Evolutionary conservation across 2,329 filamentous ascomycete species (phyloP).

Genomic region (Drechmeria coniospora): DNA sequence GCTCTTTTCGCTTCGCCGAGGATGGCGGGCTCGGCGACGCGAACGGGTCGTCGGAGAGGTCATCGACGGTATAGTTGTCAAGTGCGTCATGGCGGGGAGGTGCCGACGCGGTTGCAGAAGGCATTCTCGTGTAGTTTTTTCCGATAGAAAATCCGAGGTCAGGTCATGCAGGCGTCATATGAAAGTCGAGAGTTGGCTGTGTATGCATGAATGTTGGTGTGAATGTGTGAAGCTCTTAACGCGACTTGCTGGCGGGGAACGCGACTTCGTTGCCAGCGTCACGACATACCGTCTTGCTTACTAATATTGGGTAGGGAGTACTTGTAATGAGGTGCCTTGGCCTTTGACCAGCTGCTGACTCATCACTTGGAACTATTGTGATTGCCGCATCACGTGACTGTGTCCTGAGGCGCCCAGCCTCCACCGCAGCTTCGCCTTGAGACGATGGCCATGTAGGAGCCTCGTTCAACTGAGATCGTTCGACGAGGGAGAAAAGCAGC

Average conservation of each 20-base stretch:
- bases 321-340: no score
- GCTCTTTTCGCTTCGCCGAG: constrained; percentile 34
- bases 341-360: constrained; percentile 1
- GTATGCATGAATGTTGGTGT: neutral
- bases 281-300: no score
- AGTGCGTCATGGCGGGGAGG: constrained; percentile 40
- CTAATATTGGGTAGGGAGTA: neutral
- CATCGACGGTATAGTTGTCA: constrained; percentile 59
- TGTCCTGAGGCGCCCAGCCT: constrained; percentile 15
- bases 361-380: constrained; percentile 2
- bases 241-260: constrained; percentile 6
- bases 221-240: constrained; percentile 2
- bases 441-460: constrained; percentile 5
- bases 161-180: no score
- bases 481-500: constrained; percentile 12
- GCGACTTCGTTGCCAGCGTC: no score
- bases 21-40: constrained; percentile 27
- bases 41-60: constrained; percentile 32
- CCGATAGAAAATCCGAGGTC: no score
- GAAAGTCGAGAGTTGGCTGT: neutral
- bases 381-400: constrained; percentile 12
- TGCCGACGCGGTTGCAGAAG: constrained; percentile 9
- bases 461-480: constrained; percentile 9
- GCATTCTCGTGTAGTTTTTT: constrained; percentile 8
- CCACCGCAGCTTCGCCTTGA: constrained; percentile 2